Conservation (phyloP, 2,329 filamentous ascomycete species). For the Diaporthe caulivora region DNA sequence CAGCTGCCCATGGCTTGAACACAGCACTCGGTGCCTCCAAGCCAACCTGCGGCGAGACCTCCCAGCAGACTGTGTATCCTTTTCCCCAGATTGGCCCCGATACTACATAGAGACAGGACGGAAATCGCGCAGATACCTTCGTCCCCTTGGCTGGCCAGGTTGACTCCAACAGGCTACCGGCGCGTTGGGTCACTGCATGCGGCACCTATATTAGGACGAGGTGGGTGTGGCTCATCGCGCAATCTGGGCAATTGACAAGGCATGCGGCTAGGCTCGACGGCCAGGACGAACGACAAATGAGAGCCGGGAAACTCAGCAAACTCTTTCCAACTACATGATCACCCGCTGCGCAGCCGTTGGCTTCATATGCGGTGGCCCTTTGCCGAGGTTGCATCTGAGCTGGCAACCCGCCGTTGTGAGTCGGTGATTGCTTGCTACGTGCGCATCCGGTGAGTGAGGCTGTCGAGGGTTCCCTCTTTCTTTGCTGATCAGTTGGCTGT, state of each 20-base stretch:
- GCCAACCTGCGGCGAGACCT: neutral
- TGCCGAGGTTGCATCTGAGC: slow-evolving; percentile 9
- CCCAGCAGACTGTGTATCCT: neutral
- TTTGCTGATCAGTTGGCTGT: neutral
- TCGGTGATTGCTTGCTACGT: slow-evolving; percentile 4
- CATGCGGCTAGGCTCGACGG: neutral
- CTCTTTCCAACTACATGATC: slow-evolving; percentile 14
- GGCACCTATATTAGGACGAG: neutral
- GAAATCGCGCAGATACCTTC: too few species aligned
- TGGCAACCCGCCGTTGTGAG: slow-evolving; percentile 2
- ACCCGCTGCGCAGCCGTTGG: slow-evolving; percentile 16
- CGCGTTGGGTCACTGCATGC: slow-evolving; percentile 19
- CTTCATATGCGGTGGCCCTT: slow-evolving; percentile 9
- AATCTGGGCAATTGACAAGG: neutral
- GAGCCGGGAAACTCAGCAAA: neutral
- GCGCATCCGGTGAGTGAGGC: neutral
- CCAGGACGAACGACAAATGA: slow-evolving; percentile 3
- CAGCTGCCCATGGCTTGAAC: neutral
- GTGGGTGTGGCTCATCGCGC: slow-evolving; percentile 18
- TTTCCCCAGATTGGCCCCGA: too few species aligned
- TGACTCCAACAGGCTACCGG: slow-evolving; percentile 24
- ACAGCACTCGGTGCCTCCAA: neutral
- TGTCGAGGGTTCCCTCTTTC: neutral
- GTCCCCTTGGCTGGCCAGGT: neutral
- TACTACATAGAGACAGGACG: neutral